These are phyloP conservation scores for Reticulomyxa filosa DNA, from an alignment of 78 protist genomes.

Conservation along the genomic window DNA sequence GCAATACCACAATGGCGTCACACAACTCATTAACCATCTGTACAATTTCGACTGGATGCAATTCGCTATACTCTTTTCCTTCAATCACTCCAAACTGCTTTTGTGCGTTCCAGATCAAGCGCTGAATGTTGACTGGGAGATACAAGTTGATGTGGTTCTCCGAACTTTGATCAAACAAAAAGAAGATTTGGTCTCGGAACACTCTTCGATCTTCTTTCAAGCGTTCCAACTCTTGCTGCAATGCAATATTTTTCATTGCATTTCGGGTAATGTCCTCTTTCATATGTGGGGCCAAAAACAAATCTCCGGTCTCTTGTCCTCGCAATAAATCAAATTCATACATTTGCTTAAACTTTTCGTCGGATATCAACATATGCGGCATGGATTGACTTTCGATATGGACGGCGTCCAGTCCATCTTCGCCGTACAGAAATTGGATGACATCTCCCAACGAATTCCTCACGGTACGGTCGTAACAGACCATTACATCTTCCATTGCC, in stretches of 20 bases:
- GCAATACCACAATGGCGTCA: no score
- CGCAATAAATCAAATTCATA: neutral
- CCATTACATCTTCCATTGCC: conserved; percentile 78
- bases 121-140: conserved; percentile 61
- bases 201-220: neutral
- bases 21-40: no score
- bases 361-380: neutral
- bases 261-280: neutral
- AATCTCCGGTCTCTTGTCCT: neutral
- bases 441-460: conserved; percentile 76
- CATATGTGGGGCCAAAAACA: neutral
- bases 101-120: conserved; percentile 54
- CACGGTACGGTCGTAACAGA: conserved; percentile 77
- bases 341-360: neutral
- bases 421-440: conserved; percentile 65
- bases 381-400: conserved; percentile 39
- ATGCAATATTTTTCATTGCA: neutral
- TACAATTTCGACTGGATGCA: no score
- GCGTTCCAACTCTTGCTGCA: conserved; percentile 3
- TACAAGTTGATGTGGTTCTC: neutral
- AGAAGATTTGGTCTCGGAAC: neutral
- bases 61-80: no score
- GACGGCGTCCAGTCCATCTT: conserved; percentile 67
- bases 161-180: neutral
- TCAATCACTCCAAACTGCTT: neutral